These are phyloP conservation scores for Colletotrichum lindemuthianum DNA, from an alignment of 2,329 filamentous ascomycete genomes.

Conservation along the genomic window DNA sequence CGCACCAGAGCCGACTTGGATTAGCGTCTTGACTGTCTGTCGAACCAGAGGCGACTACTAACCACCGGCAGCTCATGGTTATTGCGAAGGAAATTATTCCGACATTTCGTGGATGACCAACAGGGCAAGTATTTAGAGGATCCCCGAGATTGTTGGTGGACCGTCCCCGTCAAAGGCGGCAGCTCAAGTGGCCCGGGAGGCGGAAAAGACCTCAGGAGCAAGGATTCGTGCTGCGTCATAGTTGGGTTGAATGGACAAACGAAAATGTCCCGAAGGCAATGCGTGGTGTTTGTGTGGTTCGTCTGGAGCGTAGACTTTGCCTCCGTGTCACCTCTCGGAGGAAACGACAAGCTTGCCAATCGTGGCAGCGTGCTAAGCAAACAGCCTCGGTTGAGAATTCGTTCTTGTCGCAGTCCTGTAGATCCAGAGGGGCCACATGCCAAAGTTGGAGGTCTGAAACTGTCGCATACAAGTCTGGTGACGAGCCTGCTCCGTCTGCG, in stretches of 20 bases:
- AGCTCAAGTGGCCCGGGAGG: not conserved
- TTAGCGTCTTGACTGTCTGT: conserved; percentile 32
- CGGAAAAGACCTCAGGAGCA: not conserved
- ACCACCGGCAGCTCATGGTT: conserved; percentile 26
- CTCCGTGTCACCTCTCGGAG: too few relatives aligned
- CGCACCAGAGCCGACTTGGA: conserved; percentile 29
- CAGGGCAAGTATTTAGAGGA: conserved; percentile 26
- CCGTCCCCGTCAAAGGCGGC: conserved; percentile 8
- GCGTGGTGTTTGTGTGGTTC: not conserved
- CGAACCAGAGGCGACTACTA: conserved; percentile 25
- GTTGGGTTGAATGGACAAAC: not conserved
- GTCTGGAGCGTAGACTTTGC: not conserved
- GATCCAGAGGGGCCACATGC: conserved; percentile 3
- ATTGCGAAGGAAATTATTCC: conserved; percentile 27
- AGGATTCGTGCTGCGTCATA: conserved; percentile 4
- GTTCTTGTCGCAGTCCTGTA: conserved; percentile 3
- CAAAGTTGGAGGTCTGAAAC: conserved; percentile 12
- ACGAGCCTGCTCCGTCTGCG: conserved; percentile 5
- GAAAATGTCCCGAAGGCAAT: not conserved
- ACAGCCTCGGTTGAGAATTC: conserved; percentile 8
- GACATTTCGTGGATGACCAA: conserved; percentile 9
- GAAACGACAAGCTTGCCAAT: too few relatives aligned
- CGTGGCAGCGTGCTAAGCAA: not conserved
- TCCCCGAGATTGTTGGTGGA: conserved; percentile 35
- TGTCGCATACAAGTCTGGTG: not conserved